Percentiles rank a stretch among this genome's conserved stretches.
phyloP scores from a whole-genome alignment of 2,329 filamentous ascomycete genomes.

The Botrytis squamosa region DNA sequence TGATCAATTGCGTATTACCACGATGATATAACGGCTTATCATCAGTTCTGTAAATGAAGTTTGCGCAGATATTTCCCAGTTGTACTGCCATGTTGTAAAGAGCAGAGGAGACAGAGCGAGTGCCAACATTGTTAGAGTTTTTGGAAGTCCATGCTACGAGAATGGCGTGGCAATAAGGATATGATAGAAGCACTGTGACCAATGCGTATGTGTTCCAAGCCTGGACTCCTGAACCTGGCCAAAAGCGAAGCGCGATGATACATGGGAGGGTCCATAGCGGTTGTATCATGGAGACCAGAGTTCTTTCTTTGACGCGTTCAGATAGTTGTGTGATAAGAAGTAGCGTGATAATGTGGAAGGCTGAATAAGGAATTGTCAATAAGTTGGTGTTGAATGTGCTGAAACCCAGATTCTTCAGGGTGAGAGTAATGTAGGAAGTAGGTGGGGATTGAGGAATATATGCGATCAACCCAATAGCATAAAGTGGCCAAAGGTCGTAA shows the following conservation, averaged over 20 bases:
- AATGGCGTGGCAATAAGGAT: conserved; percentile 38
- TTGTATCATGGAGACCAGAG: conserved; percentile 40
- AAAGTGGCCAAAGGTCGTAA: conserved; percentile 60
- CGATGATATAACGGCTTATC: conserved; percentile 55
- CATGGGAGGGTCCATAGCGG: conserved; percentile 46
- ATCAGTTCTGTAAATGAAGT: conserved; percentile 50
- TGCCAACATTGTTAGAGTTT: conserved; percentile 62
- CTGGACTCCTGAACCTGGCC: conserved; percentile 29
- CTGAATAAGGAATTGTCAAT: conserved; percentile 47
- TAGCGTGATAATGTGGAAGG: conserved; percentile 47
- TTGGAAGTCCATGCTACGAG: conserved; percentile 47
- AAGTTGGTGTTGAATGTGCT: conserved; percentile 47
- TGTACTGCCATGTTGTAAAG: conserved; percentile 53
- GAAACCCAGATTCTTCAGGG: conserved; percentile 42
- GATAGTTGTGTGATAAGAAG: conserved; percentile 49
- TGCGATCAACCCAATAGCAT: conserved; percentile 46
- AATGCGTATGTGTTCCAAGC: conserved; percentile 43
- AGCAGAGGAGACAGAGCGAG: conserved; percentile 60
- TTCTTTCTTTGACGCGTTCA: conserved; percentile 43
- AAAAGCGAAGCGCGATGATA: conserved; percentile 40
- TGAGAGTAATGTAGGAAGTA: conserved; percentile 54
- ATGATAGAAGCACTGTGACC: conserved; percentile 36
- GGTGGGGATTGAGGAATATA: conserved; percentile 52
- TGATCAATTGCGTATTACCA: conserved; percentile 58
- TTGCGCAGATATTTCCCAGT: conserved; percentile 45